Evolutionary conservation across 1,284 basidiomycete species (phyloP).

Genomic region (Meira nashicola): DNA sequence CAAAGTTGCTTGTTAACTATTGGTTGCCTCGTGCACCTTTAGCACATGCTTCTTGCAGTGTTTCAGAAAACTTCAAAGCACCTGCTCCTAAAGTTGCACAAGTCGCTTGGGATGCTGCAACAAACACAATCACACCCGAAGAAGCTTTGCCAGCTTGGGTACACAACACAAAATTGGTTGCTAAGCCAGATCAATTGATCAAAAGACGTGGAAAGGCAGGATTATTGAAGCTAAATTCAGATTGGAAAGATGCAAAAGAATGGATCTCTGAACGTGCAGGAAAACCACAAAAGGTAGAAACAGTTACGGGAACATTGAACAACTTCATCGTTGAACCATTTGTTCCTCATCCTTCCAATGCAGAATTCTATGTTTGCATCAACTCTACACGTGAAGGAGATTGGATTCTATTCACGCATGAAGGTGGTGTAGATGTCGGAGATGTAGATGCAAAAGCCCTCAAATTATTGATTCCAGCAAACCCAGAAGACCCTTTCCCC

Average conservation of each 20-base stretch:
- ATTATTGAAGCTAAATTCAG: conserved; percentile 83
- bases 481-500: conserved; percentile 72
- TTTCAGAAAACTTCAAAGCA: conserved; percentile 44
- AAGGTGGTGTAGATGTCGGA: conserved; percentile 96
- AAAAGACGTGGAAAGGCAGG: conserved; percentile 98
- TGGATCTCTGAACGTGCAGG: conserved; percentile 90
- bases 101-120: conserved; percentile 76
- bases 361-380: conserved; percentile 98
- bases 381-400: conserved; percentile 93
- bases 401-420: conserved; percentile 95
- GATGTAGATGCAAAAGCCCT: conserved; percentile 98
- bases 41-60: conserved; percentile 36
- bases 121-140: conserved; percentile 74
- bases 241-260: conserved; percentile 65
- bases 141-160: conserved; percentile 77
- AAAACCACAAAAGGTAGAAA: conserved; percentile 88
- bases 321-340: conserved; percentile 99
- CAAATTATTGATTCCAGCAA: conserved; percentile 74
- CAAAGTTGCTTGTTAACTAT: conserved; percentile 53
- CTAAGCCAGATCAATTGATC: conserved; percentile 81
- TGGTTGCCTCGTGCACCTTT: conserved; percentile 50
- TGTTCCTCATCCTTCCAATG: conserved; percentile 86
- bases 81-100: conserved; percentile 50
- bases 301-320: conserved; percentile 86
- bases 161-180: conserved; percentile 49